Evolutionary conservation across 2,329 filamentous ascomycete genomes (phyloP), one percentile per base, ranked within the genome.

Genomic region (Aspergillus uvarum): DNA sequence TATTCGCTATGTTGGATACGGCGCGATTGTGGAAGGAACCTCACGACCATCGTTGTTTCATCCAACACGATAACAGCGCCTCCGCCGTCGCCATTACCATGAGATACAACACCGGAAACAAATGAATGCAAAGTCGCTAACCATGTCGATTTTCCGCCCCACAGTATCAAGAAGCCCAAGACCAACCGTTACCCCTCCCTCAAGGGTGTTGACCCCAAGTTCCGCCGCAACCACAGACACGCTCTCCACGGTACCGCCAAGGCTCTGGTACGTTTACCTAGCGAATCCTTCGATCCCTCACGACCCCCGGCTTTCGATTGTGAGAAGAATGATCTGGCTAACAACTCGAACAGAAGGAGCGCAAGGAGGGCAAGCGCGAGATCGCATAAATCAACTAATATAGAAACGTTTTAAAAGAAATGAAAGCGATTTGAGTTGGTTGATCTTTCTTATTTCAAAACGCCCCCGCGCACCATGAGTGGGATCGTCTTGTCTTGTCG

Each of bases 121-220:
- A 24, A 50, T 42, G 32, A 14, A 47, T 8, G 38, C 10, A 22
- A 47, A 22, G 59, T 29, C 59, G 56, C 72, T 74, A 64, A 74
- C 67, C 60, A 56, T 21, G n/a, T 26, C 42, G 14, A 29, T 55
- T 19, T 61, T 67, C 59, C 56, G 51, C 16, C 50, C 52, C 53
- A 68, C 80, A 97, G 94, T 85, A 99, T 99, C 88, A 98, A 98
- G 90, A 98, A 97, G 90, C 95, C 95, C 70, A 97, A 96, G 89
- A 98, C 95, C 79, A 88, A 93, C 83, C 88, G 95, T 86, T 99
- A 99, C 86, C 95, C 95, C 70, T 98, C 94, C 74, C 89, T 99
- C 77, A 97, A 97, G 81, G 95, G 95, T 76, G 95, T 92, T 81
- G 95, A 99, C 85, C 93, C 95, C 80, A 99, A 99, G 89, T 99